phyloP scores from a whole-genome alignment of 345 rosid genomes.

The Hibiscus mutabilis region DNA sequence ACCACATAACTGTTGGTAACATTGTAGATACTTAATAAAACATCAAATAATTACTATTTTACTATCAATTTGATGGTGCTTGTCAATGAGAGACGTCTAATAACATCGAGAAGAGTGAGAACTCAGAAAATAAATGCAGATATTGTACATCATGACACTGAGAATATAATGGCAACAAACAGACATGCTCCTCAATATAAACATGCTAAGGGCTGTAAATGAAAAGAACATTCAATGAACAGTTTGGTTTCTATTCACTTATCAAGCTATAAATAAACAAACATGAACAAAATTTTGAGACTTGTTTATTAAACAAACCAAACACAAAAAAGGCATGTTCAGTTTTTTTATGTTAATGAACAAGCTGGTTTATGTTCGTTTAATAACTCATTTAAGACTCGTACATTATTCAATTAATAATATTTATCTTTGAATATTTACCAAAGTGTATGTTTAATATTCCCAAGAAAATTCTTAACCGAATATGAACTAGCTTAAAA shows the following conservation, averaged over 20 bases:
- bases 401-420: too few species aligned
- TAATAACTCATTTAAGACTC: too few species aligned
- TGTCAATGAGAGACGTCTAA: neutral
- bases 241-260: neutral
- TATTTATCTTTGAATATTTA: too few species aligned
- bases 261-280: neutral
- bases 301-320: slow-evolving; percentile 29
- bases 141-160: neutral
- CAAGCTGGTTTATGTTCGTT: neutral
- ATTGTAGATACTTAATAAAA: neutral
- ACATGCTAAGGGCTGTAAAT: neutral
- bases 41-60: neutral
- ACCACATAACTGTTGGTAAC: neutral
- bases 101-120: neutral
- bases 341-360: too few species aligned
- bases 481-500: neutral
- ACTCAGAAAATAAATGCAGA: neutral
- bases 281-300: neutral
- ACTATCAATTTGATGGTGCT: neutral
- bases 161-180: neutral
- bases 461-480: too few species aligned
- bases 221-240: neutral
- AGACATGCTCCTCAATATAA: neutral
- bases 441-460: too few species aligned
- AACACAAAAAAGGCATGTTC: neutral